Evolutionary conservation across 176 grass and related monocot species (phyloP), one percentile per base, ranked within the genome.

Genomic region (Miscanthus lutarioriparius): DNA sequence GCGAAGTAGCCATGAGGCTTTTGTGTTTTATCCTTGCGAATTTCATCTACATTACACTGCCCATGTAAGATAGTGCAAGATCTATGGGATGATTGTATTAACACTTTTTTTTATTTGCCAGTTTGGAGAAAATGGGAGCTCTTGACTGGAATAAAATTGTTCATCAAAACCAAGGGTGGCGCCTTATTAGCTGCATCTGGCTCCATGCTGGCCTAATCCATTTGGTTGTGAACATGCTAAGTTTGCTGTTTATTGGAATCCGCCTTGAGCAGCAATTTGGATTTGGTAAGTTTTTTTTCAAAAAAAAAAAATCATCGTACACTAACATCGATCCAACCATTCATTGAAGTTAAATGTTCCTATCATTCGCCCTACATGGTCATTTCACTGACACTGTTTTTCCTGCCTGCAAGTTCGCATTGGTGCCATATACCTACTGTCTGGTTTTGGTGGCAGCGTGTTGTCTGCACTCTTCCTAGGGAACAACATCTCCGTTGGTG

Each of bases 231-330:
- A 98, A 98, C 87, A 95, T 98, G 96, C 82, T 98, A 43, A 98
- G 96, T 48, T 87, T 98, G 63, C 48, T 98, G 62, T 98, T 98
- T 40, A 87, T 98, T 80, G 96, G 93, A 43, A 98, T 98, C 76
- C 96, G 96, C 25, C 87, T 98, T 27, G 96, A 98, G 68, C 93
- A 98, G 72, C 96, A 98, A 76, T 98, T 98, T 65, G 93, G 96
- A 22, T 98, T 98, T 26, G 77, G 96, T 98, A 91, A 95, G 85
- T 89, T 14, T 14, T 20, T 0, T 1, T 74, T 28, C 51, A 3
- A 3, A 35, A 37, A 35, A 14, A 14, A 48, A 48, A 15, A 5
- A 16, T 40, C 11, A 20, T 32, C 39, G 7, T 78, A 72, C 41
- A 56, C 20, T 8, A 70, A 12, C 43, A 23, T 72, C 35, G 45